Conservation (phyloP, 2,329 filamentous ascomycete species). For the Arthroderma uncinatum region DNA sequence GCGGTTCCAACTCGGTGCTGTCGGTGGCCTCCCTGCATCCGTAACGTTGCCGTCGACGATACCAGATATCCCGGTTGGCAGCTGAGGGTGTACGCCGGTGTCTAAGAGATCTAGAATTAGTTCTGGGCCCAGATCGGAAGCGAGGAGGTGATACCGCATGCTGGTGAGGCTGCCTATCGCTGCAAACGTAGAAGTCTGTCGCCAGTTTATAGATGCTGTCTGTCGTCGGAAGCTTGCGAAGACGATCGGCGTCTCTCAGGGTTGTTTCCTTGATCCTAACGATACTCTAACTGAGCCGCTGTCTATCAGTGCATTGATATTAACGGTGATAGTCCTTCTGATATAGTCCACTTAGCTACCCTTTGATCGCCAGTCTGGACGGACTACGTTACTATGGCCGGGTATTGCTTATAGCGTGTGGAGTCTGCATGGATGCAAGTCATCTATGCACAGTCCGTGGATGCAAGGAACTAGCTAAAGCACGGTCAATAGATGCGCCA, state of each 20-base stretch:
- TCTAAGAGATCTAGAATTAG: background rate
- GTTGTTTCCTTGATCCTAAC: background rate
- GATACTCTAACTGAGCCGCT: background rate
- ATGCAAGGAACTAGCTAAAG: no score
- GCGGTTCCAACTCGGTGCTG: background rate
- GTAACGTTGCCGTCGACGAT: background rate
- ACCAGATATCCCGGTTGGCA: background rate
- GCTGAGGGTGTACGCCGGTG: background rate
- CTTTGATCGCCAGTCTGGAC: background rate
- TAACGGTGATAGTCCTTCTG: no score
- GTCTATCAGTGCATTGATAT: no score
- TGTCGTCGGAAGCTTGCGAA: no score
- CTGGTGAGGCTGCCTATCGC: background rate
- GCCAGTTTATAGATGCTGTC: no score
- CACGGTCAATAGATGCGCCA: no score
- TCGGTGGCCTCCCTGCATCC: background rate
- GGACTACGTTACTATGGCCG: no score
- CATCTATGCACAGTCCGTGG: background rate
- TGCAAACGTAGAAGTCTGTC: no score
- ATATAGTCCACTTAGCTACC: background rate
- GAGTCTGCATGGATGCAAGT: background rate
- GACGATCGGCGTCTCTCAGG: background rate
- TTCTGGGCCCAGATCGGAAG: background rate
- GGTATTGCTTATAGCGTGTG: background rate
- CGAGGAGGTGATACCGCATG: background rate